Evolutionary conservation across 73 alveolate species (phyloP).

Genomic region (Paramecium biaurelia): DNA sequence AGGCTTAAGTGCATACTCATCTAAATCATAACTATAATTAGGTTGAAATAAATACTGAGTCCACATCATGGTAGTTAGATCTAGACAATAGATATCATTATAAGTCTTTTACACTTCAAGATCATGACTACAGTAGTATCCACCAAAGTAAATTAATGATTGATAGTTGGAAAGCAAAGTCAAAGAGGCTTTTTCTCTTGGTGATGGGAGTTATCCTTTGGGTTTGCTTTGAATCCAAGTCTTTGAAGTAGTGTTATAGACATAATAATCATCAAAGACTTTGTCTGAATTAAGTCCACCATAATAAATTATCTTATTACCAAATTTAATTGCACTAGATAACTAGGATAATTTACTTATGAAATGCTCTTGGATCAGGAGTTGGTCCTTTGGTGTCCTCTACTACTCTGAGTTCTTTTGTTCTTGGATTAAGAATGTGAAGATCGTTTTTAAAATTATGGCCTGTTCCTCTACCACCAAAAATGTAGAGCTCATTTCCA

Average conservation of each 20-base stretch:
- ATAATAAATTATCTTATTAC: slow-evolving; percentile 56
- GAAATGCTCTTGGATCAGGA: slow-evolving; percentile 69
- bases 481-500: slow-evolving; percentile 69
- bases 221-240: slow-evolving; percentile 63
- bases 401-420: slow-evolving; percentile 55
- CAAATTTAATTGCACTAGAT: slow-evolving; percentile 58
- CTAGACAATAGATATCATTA: slow-evolving; percentile 65
- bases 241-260: slow-evolving; percentile 53
- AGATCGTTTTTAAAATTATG: slow-evolving; percentile 51
- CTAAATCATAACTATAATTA: not conserved
- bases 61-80: slow-evolving; percentile 67
- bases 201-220: slow-evolving; percentile 63
- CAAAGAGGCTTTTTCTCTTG: slow-evolving; percentile 63
- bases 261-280: slow-evolving; percentile 65
- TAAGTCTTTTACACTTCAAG: slow-evolving; percentile 53
- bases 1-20: slow-evolving; percentile 42
- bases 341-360: not conserved
- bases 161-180: slow-evolving; percentile 24
- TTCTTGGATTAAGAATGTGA: slow-evolving; percentile 58
- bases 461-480: slow-evolving; percentile 68
- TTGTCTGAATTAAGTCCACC: slow-evolving; percentile 65
- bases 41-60: slow-evolving; percentile 30
- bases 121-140: slow-evolving; percentile 58
- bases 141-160: slow-evolving; percentile 54
- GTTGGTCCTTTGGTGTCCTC: slow-evolving; percentile 61